phyloP scores from a whole-genome alignment of 139 green algal species.

The Micractinium sp. region DNA sequence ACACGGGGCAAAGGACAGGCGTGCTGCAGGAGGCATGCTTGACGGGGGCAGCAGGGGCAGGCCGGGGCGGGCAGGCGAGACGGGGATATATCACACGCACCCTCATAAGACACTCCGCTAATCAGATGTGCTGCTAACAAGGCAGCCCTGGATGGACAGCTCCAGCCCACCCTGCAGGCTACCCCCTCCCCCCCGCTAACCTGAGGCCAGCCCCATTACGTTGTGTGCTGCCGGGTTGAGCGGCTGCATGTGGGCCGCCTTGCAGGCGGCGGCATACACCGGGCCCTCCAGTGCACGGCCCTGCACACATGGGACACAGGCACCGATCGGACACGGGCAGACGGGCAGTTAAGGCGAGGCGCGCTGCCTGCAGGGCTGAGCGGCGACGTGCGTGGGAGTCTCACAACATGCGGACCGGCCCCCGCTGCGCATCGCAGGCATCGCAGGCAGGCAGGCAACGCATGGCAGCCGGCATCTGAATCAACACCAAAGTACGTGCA shows the following conservation, averaged over 20 bases:
- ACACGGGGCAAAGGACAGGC: too few species aligned
- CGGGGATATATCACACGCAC: too few species aligned
- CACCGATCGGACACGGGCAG: background rate
- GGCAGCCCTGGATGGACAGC: too few species aligned
- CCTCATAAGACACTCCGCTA: too few species aligned
- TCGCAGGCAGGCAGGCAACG: background rate
- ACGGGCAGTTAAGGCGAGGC: background rate
- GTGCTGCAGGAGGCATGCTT: too few species aligned
- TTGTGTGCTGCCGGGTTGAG: constrained; percentile 65
- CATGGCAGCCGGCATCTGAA: background rate
- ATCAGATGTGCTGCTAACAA: too few species aligned
- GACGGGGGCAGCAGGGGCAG: too few species aligned
- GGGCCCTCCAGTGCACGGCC: constrained; percentile 24
- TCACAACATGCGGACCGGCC: background rate
- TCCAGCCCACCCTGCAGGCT: background rate
- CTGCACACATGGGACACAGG: background rate
- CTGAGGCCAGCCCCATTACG: constrained; percentile 48
- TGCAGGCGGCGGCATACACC: constrained; percentile 53
- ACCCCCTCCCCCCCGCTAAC: background rate
- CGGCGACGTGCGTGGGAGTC: too few species aligned
- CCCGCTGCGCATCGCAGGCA: background rate
- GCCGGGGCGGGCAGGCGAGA: too few species aligned
- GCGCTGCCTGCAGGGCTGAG: too few species aligned
- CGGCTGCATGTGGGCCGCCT: constrained; percentile 58
- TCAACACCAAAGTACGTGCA: background rate